These are phyloP conservation scores for Neocatenulostroma microsporum DNA, from an alignment of 2,329 filamentous ascomycete genomes.

Conservation along the genomic window DNA sequence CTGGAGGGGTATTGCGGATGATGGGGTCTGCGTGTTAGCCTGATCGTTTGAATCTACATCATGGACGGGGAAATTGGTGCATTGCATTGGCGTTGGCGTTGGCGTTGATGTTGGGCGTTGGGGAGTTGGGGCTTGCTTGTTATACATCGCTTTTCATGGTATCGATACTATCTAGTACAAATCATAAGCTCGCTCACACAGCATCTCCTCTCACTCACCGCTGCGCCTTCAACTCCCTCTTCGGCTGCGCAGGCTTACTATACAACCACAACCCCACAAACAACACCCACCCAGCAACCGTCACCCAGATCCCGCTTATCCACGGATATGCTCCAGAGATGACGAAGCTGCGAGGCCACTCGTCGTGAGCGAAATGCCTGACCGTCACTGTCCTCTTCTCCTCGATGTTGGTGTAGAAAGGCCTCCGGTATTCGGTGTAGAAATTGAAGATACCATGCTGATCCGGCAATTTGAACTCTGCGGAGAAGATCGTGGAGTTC, in stretches of 20 bases:
- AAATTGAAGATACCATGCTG: conserved; percentile 99
- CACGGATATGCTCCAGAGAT: conserved; percentile 93
- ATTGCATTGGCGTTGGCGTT: no score
- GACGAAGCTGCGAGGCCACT: conserved; percentile 83
- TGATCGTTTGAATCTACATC: no score
- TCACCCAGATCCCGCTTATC: conserved; percentile 80
- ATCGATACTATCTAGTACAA: no score
- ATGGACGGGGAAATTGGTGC: no score
- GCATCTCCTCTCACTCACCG: not conserved
- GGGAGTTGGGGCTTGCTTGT: not conserved
- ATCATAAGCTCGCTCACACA: not conserved
- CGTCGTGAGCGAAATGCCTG: conserved; percentile 92
- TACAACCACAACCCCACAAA: conserved; percentile 89
- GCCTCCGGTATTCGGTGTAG: conserved; percentile 91
- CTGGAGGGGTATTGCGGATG: no score
- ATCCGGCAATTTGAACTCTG: conserved; percentile 76
- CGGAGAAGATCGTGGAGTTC: conserved; percentile 65
- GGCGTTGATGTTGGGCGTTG: not conserved
- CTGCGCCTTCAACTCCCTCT: conserved; percentile 7
- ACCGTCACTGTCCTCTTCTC: conserved; percentile 95
- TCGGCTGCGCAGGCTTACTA: conserved; percentile 48
- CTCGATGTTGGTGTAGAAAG: conserved; percentile 80
- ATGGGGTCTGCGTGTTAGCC: no score
- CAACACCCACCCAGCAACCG: conserved; percentile 71
- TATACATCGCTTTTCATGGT: no score